Base-by-base conservation (phyloP, 345 rosid genomes). In the Linum lewisii region DNA sequence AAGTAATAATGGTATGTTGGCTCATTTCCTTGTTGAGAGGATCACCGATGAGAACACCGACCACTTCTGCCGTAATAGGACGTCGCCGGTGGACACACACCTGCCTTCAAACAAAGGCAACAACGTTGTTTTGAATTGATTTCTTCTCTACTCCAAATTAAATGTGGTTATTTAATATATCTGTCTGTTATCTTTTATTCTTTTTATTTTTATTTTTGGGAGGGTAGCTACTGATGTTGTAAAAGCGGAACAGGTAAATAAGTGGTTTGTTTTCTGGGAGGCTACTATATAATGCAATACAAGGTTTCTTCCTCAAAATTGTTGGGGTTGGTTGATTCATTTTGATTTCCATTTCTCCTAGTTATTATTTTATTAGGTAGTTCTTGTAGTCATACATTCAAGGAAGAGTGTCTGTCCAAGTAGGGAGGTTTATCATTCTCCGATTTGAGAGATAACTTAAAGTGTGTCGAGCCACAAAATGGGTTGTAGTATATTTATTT, bases 21-120 rank as follows among this genome's bases (percentile, higher is more conserved):
- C 89, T 3, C 99, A 93, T 82, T 93, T 84, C 76, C 78, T 87
- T 66, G 60, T 93, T 58, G 99, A 89, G 70, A 87, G 73, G 59
- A 81, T 84, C n/a, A n/a, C n/a, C 89, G 88, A 82, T 52, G 82
- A 81, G 58, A 77, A 70, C 49, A 81, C 74, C 69, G 75, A 65
- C 63, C 75, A 78, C 26, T 86, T 76, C 75, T 86, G 94, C 53
- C 75, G 72, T 51, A 73, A 74, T 63, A 49, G 32, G 15, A 64
- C 73, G 15, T 21, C 73, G 4, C 56, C 73, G 13, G 66, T 70
- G 7, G 34, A 71, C 4, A 4, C 65, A 10, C 52, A 68, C 8
- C 58, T 69, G 1, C 59, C 38, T 5, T 62, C 20, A 2, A 19
- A 18, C 7, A 1, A 51, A 5, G 21, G 21, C 1, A 7, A 19